These are phyloP conservation scores for Rauvolfia tetraphylla DNA, from an alignment of 257 asterid genomes.

Conservation along the genomic window DNA sequence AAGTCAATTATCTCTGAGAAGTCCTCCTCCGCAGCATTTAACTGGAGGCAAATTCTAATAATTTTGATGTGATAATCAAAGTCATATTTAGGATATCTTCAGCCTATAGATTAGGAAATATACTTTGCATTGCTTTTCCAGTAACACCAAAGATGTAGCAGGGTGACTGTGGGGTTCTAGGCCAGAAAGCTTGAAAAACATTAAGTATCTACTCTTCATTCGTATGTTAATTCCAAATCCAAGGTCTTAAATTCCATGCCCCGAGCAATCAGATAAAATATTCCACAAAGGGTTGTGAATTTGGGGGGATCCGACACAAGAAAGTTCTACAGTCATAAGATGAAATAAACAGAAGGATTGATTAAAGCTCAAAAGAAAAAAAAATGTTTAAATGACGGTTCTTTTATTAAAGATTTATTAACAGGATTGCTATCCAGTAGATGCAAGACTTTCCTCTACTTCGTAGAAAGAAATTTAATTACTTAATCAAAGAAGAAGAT, in stretches of 20 bases:
- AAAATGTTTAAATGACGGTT: not conserved
- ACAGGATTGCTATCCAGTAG: not conserved
- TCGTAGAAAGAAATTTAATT: conserved; percentile 6
- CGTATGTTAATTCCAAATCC: not conserved
- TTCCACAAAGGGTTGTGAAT: not conserved
- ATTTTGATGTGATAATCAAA: not conserved
- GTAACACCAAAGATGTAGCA: not conserved
- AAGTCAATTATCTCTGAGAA: not conserved
- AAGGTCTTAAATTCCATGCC: not conserved
- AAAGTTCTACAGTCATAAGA: not conserved
- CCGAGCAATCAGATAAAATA: not conserved
- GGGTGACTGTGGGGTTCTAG: not conserved
- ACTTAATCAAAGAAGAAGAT: conserved; percentile 1
- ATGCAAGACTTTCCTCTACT: not conserved
- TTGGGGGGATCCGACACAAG: not conserved
- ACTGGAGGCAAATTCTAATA: not conserved
- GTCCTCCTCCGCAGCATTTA: not conserved
- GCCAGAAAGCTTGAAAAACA: not conserved
- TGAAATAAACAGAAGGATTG: not conserved
- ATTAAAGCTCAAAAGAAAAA: not conserved
- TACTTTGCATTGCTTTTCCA: not conserved
- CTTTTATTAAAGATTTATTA: not conserved
- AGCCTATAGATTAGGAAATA: not conserved
- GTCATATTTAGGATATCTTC: not conserved
- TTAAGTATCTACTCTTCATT: not conserved